These are phyloP conservation scores for Syncephalis plumigaleata DNA, from an alignment of 371 early-diverging fungal species.

Conservation along the genomic window DNA sequence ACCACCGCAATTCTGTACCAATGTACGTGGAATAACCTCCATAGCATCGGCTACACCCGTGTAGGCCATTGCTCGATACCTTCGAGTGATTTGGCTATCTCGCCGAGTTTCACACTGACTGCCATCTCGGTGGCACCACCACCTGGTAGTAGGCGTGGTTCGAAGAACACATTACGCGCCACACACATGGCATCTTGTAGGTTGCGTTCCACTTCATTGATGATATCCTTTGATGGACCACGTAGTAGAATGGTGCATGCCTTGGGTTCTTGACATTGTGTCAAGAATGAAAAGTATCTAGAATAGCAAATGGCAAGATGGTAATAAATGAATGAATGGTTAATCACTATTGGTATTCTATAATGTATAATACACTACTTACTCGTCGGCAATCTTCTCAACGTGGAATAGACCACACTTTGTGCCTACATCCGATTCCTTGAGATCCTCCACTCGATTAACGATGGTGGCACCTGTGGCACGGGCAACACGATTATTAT, in stretches of 20 bases:
- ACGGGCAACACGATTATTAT: conserved; percentile 97
- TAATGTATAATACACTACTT: conserved; percentile 8
- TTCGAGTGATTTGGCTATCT: conserved; percentile 75
- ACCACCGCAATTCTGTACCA: conserved; percentile 97
- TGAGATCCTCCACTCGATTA: conserved; percentile 92
- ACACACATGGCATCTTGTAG: conserved; percentile 98
- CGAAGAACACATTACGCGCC: conserved; percentile 95
- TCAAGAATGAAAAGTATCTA: conserved; percentile 83
- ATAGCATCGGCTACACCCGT: conserved; percentile 87
- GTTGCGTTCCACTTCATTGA: conserved; percentile 99
- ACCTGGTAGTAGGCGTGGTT: conserved; percentile 89
- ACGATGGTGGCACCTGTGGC: conserved; percentile 97
- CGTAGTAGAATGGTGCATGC: conserved; percentile 97
- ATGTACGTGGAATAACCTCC: conserved; percentile 96
- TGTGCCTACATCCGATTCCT: conserved; percentile 90
- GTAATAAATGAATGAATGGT: not conserved
- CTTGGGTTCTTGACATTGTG: conserved; percentile 91
- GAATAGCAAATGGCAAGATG: conserved; percentile 5
- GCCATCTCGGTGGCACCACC: conserved; percentile 99
- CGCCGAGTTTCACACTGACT: conserved; percentile 71
- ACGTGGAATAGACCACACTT: conserved; percentile 91
- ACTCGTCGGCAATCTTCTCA: conserved; percentile 98
- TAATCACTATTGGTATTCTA: conserved; percentile 14
- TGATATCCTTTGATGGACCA: conserved; percentile 97
- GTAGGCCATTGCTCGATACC: conserved; percentile 97